Evolutionary conservation across 805 yeast genomes (phyloP), one percentile per base, ranked within the genome.

Genomic region (Saccharomycopsis sp.): DNA sequence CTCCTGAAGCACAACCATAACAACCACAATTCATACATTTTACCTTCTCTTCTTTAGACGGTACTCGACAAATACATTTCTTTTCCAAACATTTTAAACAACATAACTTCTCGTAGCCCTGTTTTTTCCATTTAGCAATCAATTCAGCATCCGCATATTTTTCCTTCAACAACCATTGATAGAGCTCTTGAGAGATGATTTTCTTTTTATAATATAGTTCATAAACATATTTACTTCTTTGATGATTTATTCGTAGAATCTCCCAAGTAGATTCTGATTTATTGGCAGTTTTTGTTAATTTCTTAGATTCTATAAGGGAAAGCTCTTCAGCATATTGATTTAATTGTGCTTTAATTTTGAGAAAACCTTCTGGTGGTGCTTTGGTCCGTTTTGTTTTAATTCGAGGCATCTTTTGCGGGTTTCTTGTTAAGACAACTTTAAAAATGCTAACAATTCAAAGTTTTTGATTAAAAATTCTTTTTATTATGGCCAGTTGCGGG

Each of bases 21-120:
- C 49, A 45, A 12, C 49, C 49, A 28, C 49, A 45, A 37, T 35
- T 45, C 19, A 45, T 40, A 20, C 49, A 45, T 27, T 21, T 31
- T 1, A 27, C 20, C 13, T 32, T 36, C 17, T 39, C 35, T 10
- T 35, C 36, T 9, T 32, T 39, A 49, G 74, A 67, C 1, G 95
- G 95, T 2, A 87, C 95, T 41, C 96, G 62, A 54, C 96, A 87
- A 17, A 87, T 74, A 58, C 96, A 87, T 0, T 86, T 72, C 4
- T 74, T 69, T 4, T 74, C 74, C 26, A 87, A 84, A 55, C 96
- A 87, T 47, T 71, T 68, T 44, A 87, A 57, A 55, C 96, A 87
- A 54, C 96, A 87, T 35, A 87, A 61, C 41, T 79, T 72, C 54
- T 87, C 96, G 56, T 87, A 87, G 8, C 96, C 96, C 52, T 73